phyloP scores from a whole-genome alignment of 768 basidiomycete genomes.

The Mycena chlorophos region DNA sequence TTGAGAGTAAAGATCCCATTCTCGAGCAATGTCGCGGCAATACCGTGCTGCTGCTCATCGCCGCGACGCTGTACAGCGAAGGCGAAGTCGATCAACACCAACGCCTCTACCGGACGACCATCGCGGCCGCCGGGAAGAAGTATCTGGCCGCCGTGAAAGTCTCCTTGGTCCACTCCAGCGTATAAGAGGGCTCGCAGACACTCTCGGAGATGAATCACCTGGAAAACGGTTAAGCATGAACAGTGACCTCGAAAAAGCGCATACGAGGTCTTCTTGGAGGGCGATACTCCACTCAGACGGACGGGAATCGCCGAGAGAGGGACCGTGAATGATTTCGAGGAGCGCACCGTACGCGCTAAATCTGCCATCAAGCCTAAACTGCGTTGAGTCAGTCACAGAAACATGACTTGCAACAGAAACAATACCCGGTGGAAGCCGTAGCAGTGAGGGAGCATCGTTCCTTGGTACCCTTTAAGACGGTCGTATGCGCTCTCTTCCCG shows the following conservation, averaged over 20 bases:
- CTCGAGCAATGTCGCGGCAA: neutral
- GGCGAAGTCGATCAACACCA: constrained; percentile 7
- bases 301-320: neutral
- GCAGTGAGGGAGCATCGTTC: neutral
- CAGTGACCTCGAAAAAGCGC: neutral
- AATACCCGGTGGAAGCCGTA: neutral
- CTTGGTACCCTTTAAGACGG: neutral
- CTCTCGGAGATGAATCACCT: neutral
- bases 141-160: constrained; percentile 4
- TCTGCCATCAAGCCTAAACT: neutral
- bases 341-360: neutral
- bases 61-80: constrained; percentile 1
- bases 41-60: neutral
- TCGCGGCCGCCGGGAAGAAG: neutral
- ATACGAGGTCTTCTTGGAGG: neutral
- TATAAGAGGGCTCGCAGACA: neutral
- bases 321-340: neutral
- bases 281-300: neutral
- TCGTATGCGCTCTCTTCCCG: neutral
- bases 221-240: neutral
- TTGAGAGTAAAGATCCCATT: neutral
- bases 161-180: constrained; percentile 6
- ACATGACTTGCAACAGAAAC: neutral
- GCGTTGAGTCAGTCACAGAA: neutral
- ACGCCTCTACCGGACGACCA: neutral